Base-by-base conservation (phyloP, 2,329 filamentous ascomycete species). In the Didymella segeticola region DNA sequence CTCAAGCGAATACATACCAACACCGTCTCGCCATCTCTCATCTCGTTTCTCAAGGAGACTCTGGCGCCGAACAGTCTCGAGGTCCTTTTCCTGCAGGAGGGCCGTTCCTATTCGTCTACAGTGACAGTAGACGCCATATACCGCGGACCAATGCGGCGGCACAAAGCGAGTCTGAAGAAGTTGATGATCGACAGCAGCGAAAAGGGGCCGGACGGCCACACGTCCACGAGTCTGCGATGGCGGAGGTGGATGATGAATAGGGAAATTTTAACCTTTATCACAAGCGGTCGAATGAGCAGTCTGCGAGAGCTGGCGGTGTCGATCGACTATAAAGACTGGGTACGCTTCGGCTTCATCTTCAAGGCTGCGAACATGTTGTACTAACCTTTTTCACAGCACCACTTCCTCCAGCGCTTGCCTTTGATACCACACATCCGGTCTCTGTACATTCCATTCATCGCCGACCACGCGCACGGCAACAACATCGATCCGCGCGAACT, bases 41-140 rank as follows among this genome's bases (percentile, higher is more conserved):
- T 95, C 47, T 80, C 81, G 1, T 93, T 95, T 67, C 79, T 95
- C 57, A 90, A 88, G 63, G 89, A 93, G 57, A 88, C 89, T 0
- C 79, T 95, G 30, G 87, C 87, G 17, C 90, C 90, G 1, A 90
- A 95, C 70, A 89, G 85, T 23, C 78, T 95, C n/a, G 89, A 95
- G 72, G 86, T 86, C 8, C 79, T 95, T 9, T 92, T 92, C 69
- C 74, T 95, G 42, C 89, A 93, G 71, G 89, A 93, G 78, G 68
- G 82, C 63, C 72, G 81, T 53, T 70, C 74, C 19, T 79, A 83
- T 71, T 71, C 78, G n/a, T 83, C 84, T 1, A 76, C 77, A 7
- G 87, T 93, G 1, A 81, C 83, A 3, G 82, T 93, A 48, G 86
- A 90, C 29, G 79, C 84, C 15, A 89, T 95, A 57, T 91, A 90